Evolutionary conservation across 179 eudicot genomes (phyloP), one percentile per base, ranked within the genome.

Genomic region (Drosera spatulata): DNA sequence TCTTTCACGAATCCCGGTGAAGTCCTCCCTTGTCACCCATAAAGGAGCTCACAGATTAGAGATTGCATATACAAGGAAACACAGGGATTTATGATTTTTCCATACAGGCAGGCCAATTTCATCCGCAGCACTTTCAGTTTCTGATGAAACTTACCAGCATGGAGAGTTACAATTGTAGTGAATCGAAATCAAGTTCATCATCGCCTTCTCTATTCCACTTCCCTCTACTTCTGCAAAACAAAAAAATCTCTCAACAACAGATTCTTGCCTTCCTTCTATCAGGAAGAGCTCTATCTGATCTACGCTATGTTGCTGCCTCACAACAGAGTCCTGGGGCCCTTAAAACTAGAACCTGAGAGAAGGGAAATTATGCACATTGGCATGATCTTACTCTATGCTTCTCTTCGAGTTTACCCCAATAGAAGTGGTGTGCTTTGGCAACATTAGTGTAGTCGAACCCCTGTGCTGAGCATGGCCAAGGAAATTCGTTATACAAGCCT

Each of bases 41-140:
- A 46, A 67, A 75, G 68, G 87, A 82, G 53, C 75, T 82, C 56
- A 74, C 60, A 82, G 80, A 69, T 80, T 78, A 39, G 87, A 82
- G 49, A 71, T 75, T 68, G 70, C 82, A 41, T 80, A 77, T 66
- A 79, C 65, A 15, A 68, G 82, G 69, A 82, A 82, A 55, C 80
- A 82, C 43, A 82, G 75, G 71, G 77, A 79, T 59, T 70, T 79
- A 57, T 69, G 1, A 0, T 22, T 22, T 22, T 79, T 57, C 70
- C 78, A 15, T 79, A 82, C 67, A 77, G 74, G 66, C 66, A 69
- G 50, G 61, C 73, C 46, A 78, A 64, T 53, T 75, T 73, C 59
- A 61, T 15, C 22, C 71, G 80, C 66, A 78, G 79, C 54, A 64
- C 69, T 63, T 62, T 61, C 42, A 61, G 58, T 51, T 79, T 52